Conservation (phyloP, 148 eudicot genomes). For the Camellia japonica region DNA sequence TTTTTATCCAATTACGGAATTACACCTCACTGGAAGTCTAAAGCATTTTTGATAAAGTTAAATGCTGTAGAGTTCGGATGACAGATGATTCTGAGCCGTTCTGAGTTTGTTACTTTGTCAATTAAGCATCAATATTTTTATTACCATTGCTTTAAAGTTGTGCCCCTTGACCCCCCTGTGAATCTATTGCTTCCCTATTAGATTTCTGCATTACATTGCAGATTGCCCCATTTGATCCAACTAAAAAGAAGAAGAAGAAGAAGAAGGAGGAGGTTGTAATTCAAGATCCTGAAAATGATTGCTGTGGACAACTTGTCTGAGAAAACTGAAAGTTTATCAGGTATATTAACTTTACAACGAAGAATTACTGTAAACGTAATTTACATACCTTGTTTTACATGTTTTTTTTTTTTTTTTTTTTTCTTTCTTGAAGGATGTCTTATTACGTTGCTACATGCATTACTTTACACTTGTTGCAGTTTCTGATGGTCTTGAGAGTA, state of each 20-base stretch:
- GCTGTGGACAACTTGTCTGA: slow-evolving; percentile 52
- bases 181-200: not conserved
- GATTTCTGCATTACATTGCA: slow-evolving; percentile 15
- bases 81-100: not conserved
- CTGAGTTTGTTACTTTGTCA: not conserved
- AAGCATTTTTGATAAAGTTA: too few relatives aligned
- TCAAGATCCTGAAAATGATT: slow-evolving; percentile 65
- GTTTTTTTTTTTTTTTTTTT: not conserved
- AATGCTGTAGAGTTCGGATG: not conserved
- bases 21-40: too few relatives aligned
- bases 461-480: slow-evolving; percentile 32
- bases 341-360: slow-evolving; percentile 20
- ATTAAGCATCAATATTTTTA: not conserved
- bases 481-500: slow-evolving; percentile 54
- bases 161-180: not conserved
- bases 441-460: not conserved
- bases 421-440: not conserved
- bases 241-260: slow-evolving; percentile 49
- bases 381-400: not conserved
- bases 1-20: too few relatives aligned
- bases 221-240: slow-evolving; percentile 69
- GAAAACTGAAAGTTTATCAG: slow-evolving; percentile 58
- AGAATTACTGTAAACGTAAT: not conserved
- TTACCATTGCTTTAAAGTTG: not conserved
- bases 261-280: slow-evolving; percentile 70